Evolutionary conservation across 192 early-diverging fungal genomes (phyloP).

Genomic region (Backusella parvicylindrica): DNA sequence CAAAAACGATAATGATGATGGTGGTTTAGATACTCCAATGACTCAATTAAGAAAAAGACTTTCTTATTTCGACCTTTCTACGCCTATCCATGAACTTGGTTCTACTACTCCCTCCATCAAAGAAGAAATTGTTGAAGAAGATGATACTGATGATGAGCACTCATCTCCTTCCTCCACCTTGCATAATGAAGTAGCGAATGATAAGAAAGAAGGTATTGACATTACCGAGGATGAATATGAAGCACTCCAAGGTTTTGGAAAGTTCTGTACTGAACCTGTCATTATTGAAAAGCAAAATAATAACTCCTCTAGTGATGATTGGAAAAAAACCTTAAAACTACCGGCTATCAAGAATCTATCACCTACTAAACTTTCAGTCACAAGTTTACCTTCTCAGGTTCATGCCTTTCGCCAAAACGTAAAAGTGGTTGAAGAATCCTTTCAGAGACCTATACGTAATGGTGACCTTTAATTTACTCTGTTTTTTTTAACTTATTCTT

Average conservation of each 20-base stretch:
- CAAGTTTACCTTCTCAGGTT: neutral
- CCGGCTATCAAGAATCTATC: neutral
- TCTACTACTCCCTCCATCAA: neutral
- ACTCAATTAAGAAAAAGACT: neutral
- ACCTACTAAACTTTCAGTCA: neutral
- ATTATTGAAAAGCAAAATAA: neutral
- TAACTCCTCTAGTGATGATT: neutral
- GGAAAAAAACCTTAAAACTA: neutral
- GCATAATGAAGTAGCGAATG: neutral
- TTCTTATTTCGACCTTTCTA: neutral
- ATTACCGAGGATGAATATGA: conserved; percentile 27
- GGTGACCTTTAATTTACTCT: neutral
- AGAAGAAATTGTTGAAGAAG: neutral
- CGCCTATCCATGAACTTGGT: neutral
- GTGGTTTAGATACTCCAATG: neutral
- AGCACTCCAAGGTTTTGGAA: conserved; percentile 22
- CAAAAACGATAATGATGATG: neutral
- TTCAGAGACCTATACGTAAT: neutral
- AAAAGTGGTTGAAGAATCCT: neutral
- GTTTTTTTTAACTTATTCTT: neutral
- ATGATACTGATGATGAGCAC: neutral
- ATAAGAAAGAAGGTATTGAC: neutral
- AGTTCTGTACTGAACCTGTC: conserved; percentile 15
- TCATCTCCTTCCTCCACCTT: neutral
- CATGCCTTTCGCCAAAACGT: neutral